phyloP scores from a whole-genome alignment of 768 basidiomycete species.

The Mycena amicta region DNA sequence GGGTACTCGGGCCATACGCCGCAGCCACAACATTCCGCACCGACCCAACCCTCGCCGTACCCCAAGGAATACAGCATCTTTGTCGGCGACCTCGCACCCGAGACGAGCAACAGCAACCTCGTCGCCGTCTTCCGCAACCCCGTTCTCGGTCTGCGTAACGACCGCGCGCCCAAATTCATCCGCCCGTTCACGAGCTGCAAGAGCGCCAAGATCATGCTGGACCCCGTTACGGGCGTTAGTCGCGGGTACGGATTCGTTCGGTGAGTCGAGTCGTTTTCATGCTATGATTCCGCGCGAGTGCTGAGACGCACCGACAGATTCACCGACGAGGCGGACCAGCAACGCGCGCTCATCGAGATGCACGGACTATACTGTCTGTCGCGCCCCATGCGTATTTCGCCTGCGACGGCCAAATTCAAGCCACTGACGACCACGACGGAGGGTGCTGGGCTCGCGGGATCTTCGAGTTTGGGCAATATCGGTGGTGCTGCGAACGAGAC shows the following conservation, averaged over 20 bases:
- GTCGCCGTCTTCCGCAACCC: constrained; percentile 90
- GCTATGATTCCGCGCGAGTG: constrained; percentile 19
- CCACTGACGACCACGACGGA: constrained; percentile 38
- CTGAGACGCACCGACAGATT: constrained; percentile 51
- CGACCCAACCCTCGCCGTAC: constrained; percentile 93
- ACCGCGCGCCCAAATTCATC: constrained; percentile 87
- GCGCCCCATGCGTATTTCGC: constrained; percentile 90
- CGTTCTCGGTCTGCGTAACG: constrained; percentile 79
- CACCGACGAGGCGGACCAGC: constrained; percentile 85
- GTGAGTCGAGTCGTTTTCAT: constrained; percentile 42
- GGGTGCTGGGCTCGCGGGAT: constrained; percentile 7
- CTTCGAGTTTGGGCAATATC: neutral
- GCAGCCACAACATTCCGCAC: constrained; percentile 72
- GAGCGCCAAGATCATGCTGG: constrained; percentile 94
- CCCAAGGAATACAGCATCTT: no score
- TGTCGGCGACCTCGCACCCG: constrained; percentile 91
- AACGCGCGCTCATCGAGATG: constrained; percentile 89
- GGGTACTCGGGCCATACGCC: neutral
- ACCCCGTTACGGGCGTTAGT: constrained; percentile 88
- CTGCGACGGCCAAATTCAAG: constrained; percentile 87
- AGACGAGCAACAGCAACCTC: constrained; percentile 94
- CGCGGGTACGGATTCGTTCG: constrained; percentile 93
- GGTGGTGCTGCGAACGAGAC: neutral
- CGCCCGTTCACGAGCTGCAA: constrained; percentile 89
- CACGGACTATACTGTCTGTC: constrained; percentile 88